Percentiles rank a stretch among this genome's conserved stretches.
Conservation (phyloP, 176 grass and related monocot genomes). For the Oryza meridionalis region DNA sequence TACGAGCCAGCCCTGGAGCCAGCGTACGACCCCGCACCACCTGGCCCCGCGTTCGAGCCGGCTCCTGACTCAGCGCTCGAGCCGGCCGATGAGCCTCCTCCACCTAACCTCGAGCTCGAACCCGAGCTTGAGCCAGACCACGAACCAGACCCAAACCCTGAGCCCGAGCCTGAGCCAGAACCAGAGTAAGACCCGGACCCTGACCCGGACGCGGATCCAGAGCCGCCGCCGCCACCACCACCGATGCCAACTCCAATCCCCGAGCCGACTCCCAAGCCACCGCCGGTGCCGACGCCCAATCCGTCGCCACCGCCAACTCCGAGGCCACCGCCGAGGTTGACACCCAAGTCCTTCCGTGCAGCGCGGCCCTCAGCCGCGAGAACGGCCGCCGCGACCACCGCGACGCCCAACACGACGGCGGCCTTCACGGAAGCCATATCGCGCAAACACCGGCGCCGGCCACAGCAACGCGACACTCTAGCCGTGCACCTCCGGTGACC, state of each 20-base stretch:
- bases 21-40: neutral
- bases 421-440: constrained; percentile 48
- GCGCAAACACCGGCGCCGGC: neutral
- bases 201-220: neutral
- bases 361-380: constrained; percentile 49
- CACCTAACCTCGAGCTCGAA: neutral
- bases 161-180: neutral
- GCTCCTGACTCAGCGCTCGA: constrained; percentile 12
- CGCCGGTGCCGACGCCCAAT: neutral
- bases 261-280: constrained; percentile 35
- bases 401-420: constrained; percentile 15
- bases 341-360: constrained; percentile 57
- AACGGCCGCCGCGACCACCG: constrained; percentile 31
- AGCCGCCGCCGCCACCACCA: constrained; percentile 18
- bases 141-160: constrained; percentile 41
- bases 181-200: constrained; percentile 21
- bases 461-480: too few species aligned
- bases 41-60: too few species aligned
- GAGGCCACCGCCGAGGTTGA: constrained; percentile 37
- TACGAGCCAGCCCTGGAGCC: constrained; percentile 18
- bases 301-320: constrained; percentile 42
- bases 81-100: neutral
- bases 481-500: neutral
- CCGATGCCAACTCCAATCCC: constrained; percentile 48
- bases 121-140: constrained; percentile 9